Evolutionary conservation across 2,329 filamentous ascomycete species (phyloP).

Genomic region (Paracoccidioides brasiliensis): DNA sequence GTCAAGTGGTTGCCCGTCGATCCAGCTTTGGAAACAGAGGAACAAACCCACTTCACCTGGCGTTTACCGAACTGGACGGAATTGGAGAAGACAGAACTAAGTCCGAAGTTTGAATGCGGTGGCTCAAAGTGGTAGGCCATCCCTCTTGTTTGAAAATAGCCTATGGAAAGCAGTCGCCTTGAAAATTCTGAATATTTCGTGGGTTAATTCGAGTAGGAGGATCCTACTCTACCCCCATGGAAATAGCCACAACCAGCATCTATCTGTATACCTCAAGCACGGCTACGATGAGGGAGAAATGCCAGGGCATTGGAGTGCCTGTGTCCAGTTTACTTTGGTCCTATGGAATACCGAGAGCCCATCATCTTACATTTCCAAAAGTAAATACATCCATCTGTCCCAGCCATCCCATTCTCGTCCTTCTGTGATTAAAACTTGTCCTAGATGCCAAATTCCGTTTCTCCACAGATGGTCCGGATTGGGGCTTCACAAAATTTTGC

Average conservation of each 20-base stretch:
- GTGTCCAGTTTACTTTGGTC: slow-evolving; percentile 6
- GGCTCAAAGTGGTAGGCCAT: slow-evolving; percentile 67
- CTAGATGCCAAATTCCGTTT: slow-evolving; percentile 5
- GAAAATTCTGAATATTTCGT: not conserved
- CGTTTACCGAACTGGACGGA: slow-evolving; percentile 71
- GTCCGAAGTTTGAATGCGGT: slow-evolving; percentile 74
- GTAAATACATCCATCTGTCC: not conserved
- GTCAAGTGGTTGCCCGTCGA: slow-evolving; percentile 62
- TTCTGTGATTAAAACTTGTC: not conserved
- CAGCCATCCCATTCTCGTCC: not conserved
- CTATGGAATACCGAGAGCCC: slow-evolving; percentile 7
- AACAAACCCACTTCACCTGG: slow-evolving; percentile 71
- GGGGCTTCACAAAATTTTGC: slow-evolving; percentile 7
- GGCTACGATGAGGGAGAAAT: slow-evolving; percentile 4
- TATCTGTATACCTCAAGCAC: slow-evolving; percentile 6
- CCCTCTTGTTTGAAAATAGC: not conserved
- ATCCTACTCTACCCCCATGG: slow-evolving; percentile 4
- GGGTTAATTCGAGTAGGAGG: not conserved
- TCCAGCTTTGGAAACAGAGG: slow-evolving; percentile 67
- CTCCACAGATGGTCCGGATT: not conserved
- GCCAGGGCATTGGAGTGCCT: slow-evolving; percentile 4
- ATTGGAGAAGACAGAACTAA: slow-evolving; percentile 68
- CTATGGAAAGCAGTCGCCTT: not conserved
- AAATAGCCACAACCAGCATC: not conserved
- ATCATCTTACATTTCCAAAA: not conserved